These are phyloP conservation scores for Yamadazyma taylorii DNA, from an alignment of 1,139 yeast genomes.

Conservation along the genomic window DNA sequence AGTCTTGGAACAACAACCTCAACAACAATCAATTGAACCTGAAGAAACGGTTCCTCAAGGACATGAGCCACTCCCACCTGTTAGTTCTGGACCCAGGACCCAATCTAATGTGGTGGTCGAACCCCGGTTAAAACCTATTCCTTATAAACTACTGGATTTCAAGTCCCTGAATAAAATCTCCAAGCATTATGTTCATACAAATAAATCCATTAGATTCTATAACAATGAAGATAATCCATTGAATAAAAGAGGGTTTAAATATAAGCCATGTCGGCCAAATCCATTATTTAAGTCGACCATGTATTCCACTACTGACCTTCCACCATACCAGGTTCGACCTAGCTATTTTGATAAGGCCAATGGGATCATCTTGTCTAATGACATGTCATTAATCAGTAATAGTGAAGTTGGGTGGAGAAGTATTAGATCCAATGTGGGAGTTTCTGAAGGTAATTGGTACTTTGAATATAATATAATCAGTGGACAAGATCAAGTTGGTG, in stretches of 20 bases:
- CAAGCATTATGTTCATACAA: slow-evolving; percentile 10
- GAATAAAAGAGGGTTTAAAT: slow-evolving; percentile 80
- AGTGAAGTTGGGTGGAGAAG: slow-evolving; percentile 79
- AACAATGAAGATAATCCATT: slow-evolving; percentile 74
- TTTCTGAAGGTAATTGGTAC: slow-evolving; percentile 79
- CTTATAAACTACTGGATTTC: slow-evolving; percentile 38
- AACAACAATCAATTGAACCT: slow-evolving; percentile 27
- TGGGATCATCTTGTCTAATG: slow-evolving; percentile 51
- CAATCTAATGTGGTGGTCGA: slow-evolving; percentile 32
- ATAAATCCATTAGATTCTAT: slow-evolving; percentile 33
- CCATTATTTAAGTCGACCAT: slow-evolving; percentile 58
- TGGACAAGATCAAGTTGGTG: slow-evolving; percentile 50
- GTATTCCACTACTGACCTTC: slow-evolving; percentile 73
- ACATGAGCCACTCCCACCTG: slow-evolving; percentile 13
- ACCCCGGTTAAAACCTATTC: slow-evolving; percentile 48
- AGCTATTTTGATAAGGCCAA: slow-evolving; percentile 73
- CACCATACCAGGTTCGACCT: slow-evolving; percentile 63
- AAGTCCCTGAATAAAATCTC: slow-evolving; percentile 9
- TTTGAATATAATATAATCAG: slow-evolving; percentile 66
- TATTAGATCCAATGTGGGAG: slow-evolving; percentile 70
- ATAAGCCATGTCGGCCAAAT: slow-evolving; percentile 75
- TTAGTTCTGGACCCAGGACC: slow-evolving; percentile 24
- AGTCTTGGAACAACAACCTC: too few relatives aligned
- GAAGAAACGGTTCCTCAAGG: slow-evolving; percentile 18
- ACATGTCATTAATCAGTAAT: slow-evolving; percentile 42